phyloP scores from a whole-genome alignment of 2,329 filamentous ascomycete genomes.

The Daldinia eschscholtzii region DNA sequence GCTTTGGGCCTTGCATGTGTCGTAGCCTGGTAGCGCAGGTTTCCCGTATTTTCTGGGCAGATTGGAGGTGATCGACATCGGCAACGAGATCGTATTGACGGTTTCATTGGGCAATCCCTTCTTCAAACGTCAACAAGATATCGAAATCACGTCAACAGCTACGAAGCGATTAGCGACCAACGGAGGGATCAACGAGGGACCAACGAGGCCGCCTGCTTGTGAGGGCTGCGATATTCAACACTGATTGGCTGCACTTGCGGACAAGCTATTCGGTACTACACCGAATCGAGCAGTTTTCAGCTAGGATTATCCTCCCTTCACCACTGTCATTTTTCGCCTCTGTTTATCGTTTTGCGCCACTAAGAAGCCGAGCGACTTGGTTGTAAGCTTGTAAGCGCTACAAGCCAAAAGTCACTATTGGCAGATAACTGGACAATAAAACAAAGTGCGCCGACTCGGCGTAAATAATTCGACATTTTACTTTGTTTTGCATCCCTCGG shows the following conservation, averaged over 20 bases:
- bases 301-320: conserved; percentile 41
- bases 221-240: not conserved
- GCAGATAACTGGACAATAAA: conserved; percentile 20
- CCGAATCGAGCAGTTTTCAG: conserved; percentile 43
- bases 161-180: conserved; percentile 42
- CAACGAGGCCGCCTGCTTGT: conserved; percentile 32
- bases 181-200: not conserved
- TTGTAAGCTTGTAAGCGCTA: conserved; percentile 18
- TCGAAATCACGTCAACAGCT: conserved; percentile 42
- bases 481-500: conserved; percentile 25
- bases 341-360: conserved; percentile 33
- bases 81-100: conserved; percentile 28
- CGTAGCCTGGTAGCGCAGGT: conserved; percentile 18
- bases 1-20: conserved; percentile 24
- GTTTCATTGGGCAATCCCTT: conserved; percentile 44
- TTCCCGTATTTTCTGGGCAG: conserved; percentile 22
- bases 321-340: conserved; percentile 29
- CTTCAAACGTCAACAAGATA: conserved; percentile 44
- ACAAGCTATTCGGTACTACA: conserved; percentile 47
- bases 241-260: conserved; percentile 44
- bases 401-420: conserved; percentile 24
- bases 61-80: conserved; percentile 27
- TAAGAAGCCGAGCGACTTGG: conserved; percentile 17
- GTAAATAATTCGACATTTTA: conserved; percentile 18
- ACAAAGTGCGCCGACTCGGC: conserved; percentile 33